Base-by-base conservation (phyloP, 2,329 filamentous ascomycete genomes). In the Cladophialophora bantiana region DNA sequence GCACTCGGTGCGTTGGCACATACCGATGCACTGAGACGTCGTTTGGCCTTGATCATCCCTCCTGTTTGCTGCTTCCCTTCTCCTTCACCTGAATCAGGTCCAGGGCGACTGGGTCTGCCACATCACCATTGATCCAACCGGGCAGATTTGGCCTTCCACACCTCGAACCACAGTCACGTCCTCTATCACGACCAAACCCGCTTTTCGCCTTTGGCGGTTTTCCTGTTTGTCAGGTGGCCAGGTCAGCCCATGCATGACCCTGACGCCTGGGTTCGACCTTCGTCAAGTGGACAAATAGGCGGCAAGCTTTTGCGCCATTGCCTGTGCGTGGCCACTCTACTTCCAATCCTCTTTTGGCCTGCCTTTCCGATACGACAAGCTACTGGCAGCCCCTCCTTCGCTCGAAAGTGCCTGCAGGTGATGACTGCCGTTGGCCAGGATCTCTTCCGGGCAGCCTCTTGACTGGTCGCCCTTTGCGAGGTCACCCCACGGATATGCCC, bases 221-320 rank as follows among this genome's bases (percentile, higher is more conserved):
- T 63, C 45, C 13, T 50, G 50, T 26, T 52, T 45, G 62, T 69
- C 68, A 67, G 62, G 59, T 67, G 68, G 68, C 59, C 65, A 60
- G 55, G 63, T 61, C 60, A 54, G 50, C 52, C 40, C 31, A 32
- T 40, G 31, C 58, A 36, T 54, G 59, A 20, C 31, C 40, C 45
- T 50, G 18, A 50, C 5, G 45, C 45, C 45, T 50, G 45, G 45
- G 45, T 50, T 18, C 45, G 26, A 20, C 45, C 15, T 54, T 56
- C 26, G 52, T 35, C 56, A 26, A 55, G 31, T n/a, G 42, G 31
- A 35, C 52, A 62, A 67, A 67, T 65, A 50, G 58, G 48, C 59
- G 32, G 59, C 32, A 32, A 35, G 36, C 31, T 48, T 42, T 53
- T 55, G 36, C 42, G 42, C 63, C 64, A 53, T 42, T 60, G n/a